Base-by-base conservation (phyloP, 2,329 filamentous ascomycete species). In the Neopestalotiopsis sp. region DNA sequence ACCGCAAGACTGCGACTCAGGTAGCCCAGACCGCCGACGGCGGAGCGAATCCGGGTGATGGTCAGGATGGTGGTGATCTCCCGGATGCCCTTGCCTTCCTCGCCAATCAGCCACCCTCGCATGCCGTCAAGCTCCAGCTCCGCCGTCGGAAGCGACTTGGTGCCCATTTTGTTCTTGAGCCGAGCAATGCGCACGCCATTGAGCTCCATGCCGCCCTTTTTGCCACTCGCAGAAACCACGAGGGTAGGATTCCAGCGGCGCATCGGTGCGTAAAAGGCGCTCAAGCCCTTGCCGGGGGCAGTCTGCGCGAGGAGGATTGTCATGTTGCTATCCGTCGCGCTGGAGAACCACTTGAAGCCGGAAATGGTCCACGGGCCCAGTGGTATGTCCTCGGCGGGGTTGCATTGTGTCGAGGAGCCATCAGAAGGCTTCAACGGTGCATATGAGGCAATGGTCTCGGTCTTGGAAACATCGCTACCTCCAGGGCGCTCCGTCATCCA, bases 301-400 rank as follows among this genome's bases (percentile, higher is more conserved):
- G 86, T 88, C 66, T 84, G 83, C 0, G 89, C 89, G 0, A 91
- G 83, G 1, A 90, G 75, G 2, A 91, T 79, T 0, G 84, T 79
- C 81, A 90, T 86, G 59, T 90, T 83, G 0, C 85, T 84, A 74
- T 91, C 89, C 0, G 88, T 91, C 0, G 89, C 89, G 7, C 84
- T 88, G 42, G 84, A 88, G 77, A 91, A 91, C 84, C 88, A 91
- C 71, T 90, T 90, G 79, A 90, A 90, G 1, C 89, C 89, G 64
- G 83, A 82, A 68, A 91, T 84, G 4, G 74, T 75, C 82, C 84
- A 88, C 7, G 75, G 76, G 5, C 75, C 75, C 4, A 75, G 66
- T 1, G 73, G 73, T 4, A 73, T 70, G 9, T 57, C 65, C 59
- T 68, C 42, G 65, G 56, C 12, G 49, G 74, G 67, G 66, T 71